Base-by-base conservation (phyloP, 192 early-diverging fungal genomes). In the Podila clonocystis region DNA sequence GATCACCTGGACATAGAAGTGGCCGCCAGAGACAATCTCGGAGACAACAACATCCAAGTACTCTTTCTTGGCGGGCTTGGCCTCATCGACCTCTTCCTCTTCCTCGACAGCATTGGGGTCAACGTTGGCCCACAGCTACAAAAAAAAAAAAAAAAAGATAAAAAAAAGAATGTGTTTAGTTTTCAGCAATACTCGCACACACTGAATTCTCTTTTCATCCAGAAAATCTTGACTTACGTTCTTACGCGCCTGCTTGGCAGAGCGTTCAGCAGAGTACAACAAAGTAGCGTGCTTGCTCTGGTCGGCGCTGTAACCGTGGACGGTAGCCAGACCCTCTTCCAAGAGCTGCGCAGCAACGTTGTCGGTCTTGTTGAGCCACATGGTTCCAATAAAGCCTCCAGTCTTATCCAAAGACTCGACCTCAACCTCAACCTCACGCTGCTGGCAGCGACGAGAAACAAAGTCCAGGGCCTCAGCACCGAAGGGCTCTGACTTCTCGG, bases 381-480 rank as follows among this genome's bases (percentile, higher is more conserved):
- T 73, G n/a, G 91, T 84, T 17, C 97, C 97, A 68, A 98, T 94
- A 66, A 98, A 99, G 2, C 91, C 93, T 36, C 98, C 97, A 38
- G 90, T 90, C 86, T 97, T 97, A 82, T 99, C 98, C 20, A 92
- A 82, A 17, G 89, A 88, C 73, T 98, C 98, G 33, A 98, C 85
- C 63, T 93, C 91, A 55, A 97, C 86, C 73, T 99, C 95, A 12
- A 96, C 95, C 76, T 99, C 96, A 63, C 96, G 94, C 86, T 99
- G 98, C 70, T 98, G 88, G 70, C 85, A 84, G 36, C 82, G 77
- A 41, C 85, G 85, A 45, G 78, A 85, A 5, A 92, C 86, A 82
- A 91, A 92, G 8, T 88, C 90, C 33, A 94, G 77, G 2, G 96
- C 94, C 82, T 97, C 98, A 13, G 82, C 86, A 41, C 93, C 98